A percentile compares a stretch with the other conserved stretches of the same genome.
phyloP scores from a whole-genome alignment of 768 basidiomycete species.

The Trametes punicea region DNA sequence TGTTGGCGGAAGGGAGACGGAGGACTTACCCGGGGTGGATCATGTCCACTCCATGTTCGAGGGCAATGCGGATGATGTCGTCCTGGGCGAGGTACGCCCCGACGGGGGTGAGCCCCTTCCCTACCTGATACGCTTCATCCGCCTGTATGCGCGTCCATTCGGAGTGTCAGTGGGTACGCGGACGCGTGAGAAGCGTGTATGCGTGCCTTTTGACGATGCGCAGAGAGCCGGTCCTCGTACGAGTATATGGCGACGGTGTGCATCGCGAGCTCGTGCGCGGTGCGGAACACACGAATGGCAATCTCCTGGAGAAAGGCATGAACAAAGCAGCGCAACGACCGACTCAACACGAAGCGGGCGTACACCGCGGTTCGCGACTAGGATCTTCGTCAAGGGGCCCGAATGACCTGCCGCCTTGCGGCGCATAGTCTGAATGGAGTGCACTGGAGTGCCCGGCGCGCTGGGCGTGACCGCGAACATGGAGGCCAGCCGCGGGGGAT shows the following conservation, averaged over 20 bases:
- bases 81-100: constrained; percentile 97
- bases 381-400: constrained; percentile 86
- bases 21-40: constrained; percentile 86
- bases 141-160: constrained; percentile 47
- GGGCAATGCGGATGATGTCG: constrained; percentile 93
- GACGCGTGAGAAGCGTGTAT: constrained; percentile 9
- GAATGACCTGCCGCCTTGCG: constrained; percentile 88
- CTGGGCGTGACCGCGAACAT: constrained; percentile 75
- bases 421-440: constrained; percentile 88
- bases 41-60: constrained; percentile 99
- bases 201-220: constrained; percentile 92
- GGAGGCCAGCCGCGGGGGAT: constrained; percentile 69
- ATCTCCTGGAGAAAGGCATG: constrained; percentile 70
- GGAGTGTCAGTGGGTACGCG: not conserved
- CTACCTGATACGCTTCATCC: constrained; percentile 98
- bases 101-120: constrained; percentile 93
- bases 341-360: not conserved
- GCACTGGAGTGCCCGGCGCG: constrained; percentile 80
- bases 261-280: constrained; percentile 98
- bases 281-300: constrained; percentile 97
- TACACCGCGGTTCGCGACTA: constrained; percentile 91
- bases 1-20: not conserved
- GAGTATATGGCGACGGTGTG: constrained; percentile 99
- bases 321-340: not conserved
- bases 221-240: constrained; percentile 91